phyloP scores from a whole-genome alignment of 768 basidiomycete genomes.

The Termitomyces sp. region DNA sequence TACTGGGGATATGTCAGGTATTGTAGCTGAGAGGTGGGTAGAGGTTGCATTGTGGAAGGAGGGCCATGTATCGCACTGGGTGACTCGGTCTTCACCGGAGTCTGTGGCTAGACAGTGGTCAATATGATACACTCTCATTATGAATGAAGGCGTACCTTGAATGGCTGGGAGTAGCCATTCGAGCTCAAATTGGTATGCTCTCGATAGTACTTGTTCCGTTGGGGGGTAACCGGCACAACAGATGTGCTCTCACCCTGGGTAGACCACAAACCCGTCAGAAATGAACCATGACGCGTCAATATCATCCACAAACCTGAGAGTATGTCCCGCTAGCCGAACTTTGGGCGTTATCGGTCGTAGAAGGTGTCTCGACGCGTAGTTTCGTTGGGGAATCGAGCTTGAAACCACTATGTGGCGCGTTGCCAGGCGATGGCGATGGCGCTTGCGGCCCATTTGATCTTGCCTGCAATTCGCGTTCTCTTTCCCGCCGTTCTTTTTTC shows the following conservation, averaged over 20 bases:
- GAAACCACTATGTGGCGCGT: slow-evolving; percentile 40
- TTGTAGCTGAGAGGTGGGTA: slow-evolving; percentile 21
- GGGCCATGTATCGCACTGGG: slow-evolving; percentile 38
- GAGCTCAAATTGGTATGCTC: slow-evolving; percentile 40
- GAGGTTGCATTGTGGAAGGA: slow-evolving; percentile 19
- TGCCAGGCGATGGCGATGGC: slow-evolving; percentile 50
- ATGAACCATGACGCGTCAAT: slow-evolving; percentile 25
- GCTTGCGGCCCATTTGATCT: slow-evolving; percentile 28
- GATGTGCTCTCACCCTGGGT: slow-evolving; percentile 9
- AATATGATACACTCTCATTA: slow-evolving; percentile 8
- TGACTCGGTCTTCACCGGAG: slow-evolving; percentile 38
- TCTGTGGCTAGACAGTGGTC: slow-evolving; percentile 16
- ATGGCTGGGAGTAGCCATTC: slow-evolving; percentile 17
- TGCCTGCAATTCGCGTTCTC: slow-evolving; percentile 42
- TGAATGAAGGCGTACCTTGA: slow-evolving; percentile 22
- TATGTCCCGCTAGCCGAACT: slow-evolving; percentile 24
- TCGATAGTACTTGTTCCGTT: slow-evolving; percentile 59
- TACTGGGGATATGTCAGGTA: slow-evolving; percentile 38
- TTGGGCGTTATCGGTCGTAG: slow-evolving; percentile 24
- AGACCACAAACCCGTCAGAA: slow-evolving; percentile 1
- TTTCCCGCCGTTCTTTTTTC: slow-evolving; percentile 42
- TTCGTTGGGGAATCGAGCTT: slow-evolving; percentile 48
- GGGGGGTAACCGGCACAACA: slow-evolving; percentile 50
- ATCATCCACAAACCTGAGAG: slow-evolving; percentile 38
- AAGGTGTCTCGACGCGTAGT: slow-evolving; percentile 52